Evolutionary conservation across 352 stramenopile species (phyloP).

Genomic region (Plasmopara muralis): DNA sequence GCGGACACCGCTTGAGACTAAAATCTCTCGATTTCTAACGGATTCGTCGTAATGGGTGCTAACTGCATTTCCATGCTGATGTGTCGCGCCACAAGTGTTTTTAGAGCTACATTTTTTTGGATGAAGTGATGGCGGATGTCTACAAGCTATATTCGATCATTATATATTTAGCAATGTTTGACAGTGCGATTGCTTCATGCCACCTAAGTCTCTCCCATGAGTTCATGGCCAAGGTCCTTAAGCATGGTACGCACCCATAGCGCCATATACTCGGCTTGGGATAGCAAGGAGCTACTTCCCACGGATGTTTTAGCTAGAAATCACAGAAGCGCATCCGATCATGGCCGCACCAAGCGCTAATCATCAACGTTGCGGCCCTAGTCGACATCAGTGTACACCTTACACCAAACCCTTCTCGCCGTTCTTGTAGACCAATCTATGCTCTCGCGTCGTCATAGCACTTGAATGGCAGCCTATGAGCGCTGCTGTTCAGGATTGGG

Average conservation of each 20-base stretch:
- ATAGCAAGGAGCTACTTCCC: background rate
- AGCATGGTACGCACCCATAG: background rate
- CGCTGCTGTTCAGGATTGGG: background rate
- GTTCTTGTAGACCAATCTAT: background rate
- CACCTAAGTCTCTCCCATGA: background rate
- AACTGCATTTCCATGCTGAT: background rate
- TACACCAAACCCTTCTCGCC: background rate
- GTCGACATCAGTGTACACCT: background rate
- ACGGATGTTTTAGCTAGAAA: background rate
- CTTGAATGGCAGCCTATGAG: background rate
- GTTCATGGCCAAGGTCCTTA: background rate
- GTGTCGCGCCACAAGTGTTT: background rate
- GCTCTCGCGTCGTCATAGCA: background rate
- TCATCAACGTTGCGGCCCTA: background rate
- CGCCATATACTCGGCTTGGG: background rate
- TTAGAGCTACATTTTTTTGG: background rate
- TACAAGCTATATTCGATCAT: background rate
- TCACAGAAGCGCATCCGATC: background rate
- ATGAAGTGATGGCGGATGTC: background rate
- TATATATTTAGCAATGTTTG: background rate
- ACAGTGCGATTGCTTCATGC: background rate
- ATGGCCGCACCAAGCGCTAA: background rate
- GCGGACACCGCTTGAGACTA: background rate
- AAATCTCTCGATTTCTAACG: background rate
- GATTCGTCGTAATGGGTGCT: background rate